These are phyloP conservation scores for Calophaca sinica DNA, from an alignment of 306 rosid genomes.

Conservation along the genomic window DNA sequence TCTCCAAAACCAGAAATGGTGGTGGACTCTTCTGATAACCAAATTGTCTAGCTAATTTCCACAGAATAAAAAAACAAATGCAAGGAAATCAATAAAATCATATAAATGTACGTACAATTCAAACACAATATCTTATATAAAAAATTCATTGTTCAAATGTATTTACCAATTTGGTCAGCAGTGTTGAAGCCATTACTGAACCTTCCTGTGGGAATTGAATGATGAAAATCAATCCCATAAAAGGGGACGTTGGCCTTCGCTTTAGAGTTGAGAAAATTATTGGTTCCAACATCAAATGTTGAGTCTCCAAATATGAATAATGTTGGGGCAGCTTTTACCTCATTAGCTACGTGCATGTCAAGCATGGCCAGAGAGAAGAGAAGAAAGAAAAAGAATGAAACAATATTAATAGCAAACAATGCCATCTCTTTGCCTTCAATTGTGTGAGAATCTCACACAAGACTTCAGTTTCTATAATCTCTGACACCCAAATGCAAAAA, in stretches of 20 bases:
- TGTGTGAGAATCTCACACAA: slow-evolving; percentile 38
- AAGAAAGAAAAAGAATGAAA: slow-evolving; percentile 12
- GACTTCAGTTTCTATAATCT: slow-evolving; percentile 7
- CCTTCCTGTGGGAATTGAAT: slow-evolving; percentile 60
- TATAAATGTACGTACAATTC: neutral
- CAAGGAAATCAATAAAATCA: neutral
- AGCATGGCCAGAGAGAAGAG: slow-evolving; percentile 33
- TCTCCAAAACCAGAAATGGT: slow-evolving; percentile 48
- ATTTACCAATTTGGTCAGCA: slow-evolving; percentile 63
- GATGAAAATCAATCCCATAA: slow-evolving; percentile 59
- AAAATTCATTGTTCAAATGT: neutral
- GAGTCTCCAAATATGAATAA: slow-evolving; percentile 72
- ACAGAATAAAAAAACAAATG: neutral
- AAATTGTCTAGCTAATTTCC: slow-evolving; percentile 42
- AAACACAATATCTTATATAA: too few relatives aligned
- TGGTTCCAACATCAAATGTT: slow-evolving; percentile 65
- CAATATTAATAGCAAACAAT: neutral
- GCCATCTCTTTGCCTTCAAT: slow-evolving; percentile 36
- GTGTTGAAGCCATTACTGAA: slow-evolving; percentile 68
- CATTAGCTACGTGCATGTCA: slow-evolving; percentile 40
- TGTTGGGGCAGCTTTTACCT: neutral
- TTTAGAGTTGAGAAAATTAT: slow-evolving; percentile 37
- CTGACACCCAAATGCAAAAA: slow-evolving; percentile 6
- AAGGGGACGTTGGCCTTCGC: slow-evolving; percentile 55
- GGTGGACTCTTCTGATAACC: slow-evolving; percentile 59